phyloP scores from a whole-genome alignment of 768 basidiomycete genomes.

The Pholiota conissans region DNA sequence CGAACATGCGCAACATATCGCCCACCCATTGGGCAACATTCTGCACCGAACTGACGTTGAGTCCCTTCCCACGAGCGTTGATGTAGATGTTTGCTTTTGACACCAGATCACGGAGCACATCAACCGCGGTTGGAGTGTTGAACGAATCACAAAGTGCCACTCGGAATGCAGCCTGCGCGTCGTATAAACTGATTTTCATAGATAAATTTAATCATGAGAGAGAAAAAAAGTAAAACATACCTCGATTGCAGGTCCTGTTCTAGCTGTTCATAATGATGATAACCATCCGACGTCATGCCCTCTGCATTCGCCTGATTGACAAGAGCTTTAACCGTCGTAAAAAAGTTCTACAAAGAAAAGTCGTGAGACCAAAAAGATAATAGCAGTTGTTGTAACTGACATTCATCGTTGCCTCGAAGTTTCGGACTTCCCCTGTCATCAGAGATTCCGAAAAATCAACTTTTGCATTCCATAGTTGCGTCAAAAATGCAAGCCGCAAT shows the following conservation, averaged over 20 bases:
- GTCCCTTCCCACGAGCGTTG: constrained; percentile 54
- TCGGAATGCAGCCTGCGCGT: constrained; percentile 78
- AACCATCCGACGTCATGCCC: constrained; percentile 51
- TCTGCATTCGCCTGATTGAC: constrained; percentile 53
- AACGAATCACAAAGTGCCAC: constrained; percentile 93
- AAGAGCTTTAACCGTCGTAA: constrained; percentile 83
- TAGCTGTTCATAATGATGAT: constrained; percentile 61
- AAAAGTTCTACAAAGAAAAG: constrained; percentile 76
- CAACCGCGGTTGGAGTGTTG: constrained; percentile 87
- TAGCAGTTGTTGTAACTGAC: constrained; percentile 43
- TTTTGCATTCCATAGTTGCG: constrained; percentile 89
- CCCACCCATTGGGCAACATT: constrained; percentile 69
- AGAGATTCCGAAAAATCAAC: constrained; percentile 92
- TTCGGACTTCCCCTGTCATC: constrained; percentile 87
- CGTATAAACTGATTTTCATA: constrained; percentile 58
- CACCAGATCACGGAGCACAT: constrained; percentile 76
- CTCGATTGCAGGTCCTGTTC: constrained; percentile 70
- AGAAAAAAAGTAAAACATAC: constrained; percentile 37
- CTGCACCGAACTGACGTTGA: constrained; percentile 65
- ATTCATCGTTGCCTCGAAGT: constrained; percentile 81
- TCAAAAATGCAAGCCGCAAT: constrained; percentile 87
- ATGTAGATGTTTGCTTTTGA: constrained; percentile 89
- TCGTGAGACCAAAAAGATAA: constrained; percentile 11
- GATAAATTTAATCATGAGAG: constrained; percentile 1
- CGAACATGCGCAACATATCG: constrained; percentile 76